phyloP scores from a whole-genome alignment of 2,329 filamentous ascomycete genomes.

The Paraconiothyrium brasiliense region DNA sequence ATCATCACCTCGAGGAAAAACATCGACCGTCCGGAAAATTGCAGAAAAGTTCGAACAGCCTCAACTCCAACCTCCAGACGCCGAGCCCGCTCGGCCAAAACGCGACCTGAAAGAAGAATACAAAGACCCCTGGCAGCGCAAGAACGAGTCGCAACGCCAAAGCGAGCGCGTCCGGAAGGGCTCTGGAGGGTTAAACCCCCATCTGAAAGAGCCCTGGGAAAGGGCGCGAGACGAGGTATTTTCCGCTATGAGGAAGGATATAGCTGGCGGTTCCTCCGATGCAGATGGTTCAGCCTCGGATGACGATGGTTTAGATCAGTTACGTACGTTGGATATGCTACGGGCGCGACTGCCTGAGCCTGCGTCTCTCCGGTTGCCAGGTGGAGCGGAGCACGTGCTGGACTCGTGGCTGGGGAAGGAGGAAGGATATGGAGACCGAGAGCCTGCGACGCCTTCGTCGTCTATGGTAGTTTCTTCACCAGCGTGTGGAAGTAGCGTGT shows the following conservation, averaged over 20 bases:
- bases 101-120: slow-evolving; percentile 2
- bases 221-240: background rate
- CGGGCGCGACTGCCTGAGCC: background rate
- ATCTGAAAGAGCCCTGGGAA: slow-evolving; percentile 2
- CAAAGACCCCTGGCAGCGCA: background rate
- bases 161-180: background rate
- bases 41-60: background rate
- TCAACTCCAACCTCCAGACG: too few relatives aligned
- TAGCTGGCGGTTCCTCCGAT: too few relatives aligned
- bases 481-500: background rate
- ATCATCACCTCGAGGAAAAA: background rate
- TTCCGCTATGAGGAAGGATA: too few relatives aligned
- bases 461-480: background rate
- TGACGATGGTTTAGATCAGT: background rate
- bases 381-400: background rate
- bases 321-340: background rate
- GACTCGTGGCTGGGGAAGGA: background rate
- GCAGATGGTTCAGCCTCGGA: too few relatives aligned
- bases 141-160: background rate
- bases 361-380: background rate
- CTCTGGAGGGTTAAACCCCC: background rate
- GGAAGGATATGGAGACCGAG: background rate
- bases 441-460: background rate
- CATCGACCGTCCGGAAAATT: background rate
- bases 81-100: background rate